These are phyloP conservation scores for Lumnitzera littorea DNA, from an alignment of 345 rosid genomes.

Conservation along the genomic window DNA sequence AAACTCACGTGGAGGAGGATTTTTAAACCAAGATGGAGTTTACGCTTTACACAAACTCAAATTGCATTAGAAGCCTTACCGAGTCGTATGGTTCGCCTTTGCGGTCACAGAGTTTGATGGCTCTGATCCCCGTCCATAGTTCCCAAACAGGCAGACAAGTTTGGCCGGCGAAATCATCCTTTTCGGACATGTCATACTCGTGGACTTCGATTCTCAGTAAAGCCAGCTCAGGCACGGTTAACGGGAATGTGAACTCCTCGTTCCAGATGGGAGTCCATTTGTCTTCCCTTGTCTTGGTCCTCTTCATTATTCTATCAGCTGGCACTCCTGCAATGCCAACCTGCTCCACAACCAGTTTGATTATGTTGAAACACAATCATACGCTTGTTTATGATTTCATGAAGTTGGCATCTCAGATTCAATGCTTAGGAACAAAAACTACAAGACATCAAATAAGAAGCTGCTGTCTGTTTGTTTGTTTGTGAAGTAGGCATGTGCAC, in stretches of 20 bases:
- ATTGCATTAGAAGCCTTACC: conserved; percentile 48
- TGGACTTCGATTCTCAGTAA: conserved; percentile 36
- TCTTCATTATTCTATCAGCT: conserved; percentile 16
- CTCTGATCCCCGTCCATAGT: conserved; percentile 42
- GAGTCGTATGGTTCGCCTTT: conserved; percentile 31
- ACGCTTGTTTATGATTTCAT: too few species aligned
- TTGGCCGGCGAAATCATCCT: conserved; percentile 49
- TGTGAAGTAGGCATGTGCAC: too few species aligned
- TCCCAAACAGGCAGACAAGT: conserved; percentile 55
- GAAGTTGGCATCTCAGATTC: too few species aligned
- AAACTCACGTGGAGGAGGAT: not conserved
- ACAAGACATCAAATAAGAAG: too few species aligned
- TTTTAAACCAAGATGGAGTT: not conserved
- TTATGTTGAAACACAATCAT: too few species aligned
- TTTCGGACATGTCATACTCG: conserved; percentile 43
- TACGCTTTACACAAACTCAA: conserved; percentile 22
- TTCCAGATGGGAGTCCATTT: conserved; percentile 41
- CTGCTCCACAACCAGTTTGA: conserved; percentile 16
- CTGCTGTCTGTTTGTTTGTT: too few species aligned
- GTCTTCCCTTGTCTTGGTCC: conserved; percentile 27
- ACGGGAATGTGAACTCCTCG: conserved; percentile 36
- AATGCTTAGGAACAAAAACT: too few species aligned
- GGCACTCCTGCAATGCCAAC: conserved; percentile 48
- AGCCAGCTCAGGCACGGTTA: conserved; percentile 41
- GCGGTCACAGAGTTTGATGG: conserved; percentile 35